Conservation (phyloP, 768 basidiomycete genomes). For the Podaxis rugospora region DNA sequence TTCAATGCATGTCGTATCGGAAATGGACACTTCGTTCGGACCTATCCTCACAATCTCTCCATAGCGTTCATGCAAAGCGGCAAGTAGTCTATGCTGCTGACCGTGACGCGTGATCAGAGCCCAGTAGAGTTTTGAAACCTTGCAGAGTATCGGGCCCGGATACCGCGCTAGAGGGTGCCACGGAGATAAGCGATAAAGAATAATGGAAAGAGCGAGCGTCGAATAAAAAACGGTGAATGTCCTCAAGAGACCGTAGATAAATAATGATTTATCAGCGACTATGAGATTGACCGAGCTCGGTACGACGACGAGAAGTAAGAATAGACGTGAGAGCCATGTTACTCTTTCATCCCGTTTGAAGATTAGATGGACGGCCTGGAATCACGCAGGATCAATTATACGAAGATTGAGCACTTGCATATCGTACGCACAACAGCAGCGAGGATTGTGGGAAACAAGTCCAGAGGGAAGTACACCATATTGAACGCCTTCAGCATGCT, state of each 20-base stretch:
- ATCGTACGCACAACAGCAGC: not conserved
- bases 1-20: slow-evolving; percentile 17
- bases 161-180: slow-evolving; percentile 33
- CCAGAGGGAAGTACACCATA: not conserved
- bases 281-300: not conserved
- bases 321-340: not conserved
- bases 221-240: not conserved
- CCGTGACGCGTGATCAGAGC: slow-evolving; percentile 17
- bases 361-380: not conserved
- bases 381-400: not conserved
- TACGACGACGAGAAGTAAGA: not conserved
- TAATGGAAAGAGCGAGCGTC: slow-evolving; percentile 18
- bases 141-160: slow-evolving; percentile 29
- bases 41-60: slow-evolving; percentile 18
- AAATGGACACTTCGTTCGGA: slow-evolving; percentile 33
- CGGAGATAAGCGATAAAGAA: slow-evolving; percentile 32
- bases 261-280: not conserved
- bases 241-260: not conserved
- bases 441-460: not conserved
- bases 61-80: not conserved
- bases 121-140: slow-evolving; percentile 22
- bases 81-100: slow-evolving; percentile 20
- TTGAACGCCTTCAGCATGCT: not conserved
- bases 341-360: not conserved
- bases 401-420: not conserved